Base-by-base conservation (phyloP, 23 red algal genomes). In the Gracilaria vermiculophylla region DNA sequence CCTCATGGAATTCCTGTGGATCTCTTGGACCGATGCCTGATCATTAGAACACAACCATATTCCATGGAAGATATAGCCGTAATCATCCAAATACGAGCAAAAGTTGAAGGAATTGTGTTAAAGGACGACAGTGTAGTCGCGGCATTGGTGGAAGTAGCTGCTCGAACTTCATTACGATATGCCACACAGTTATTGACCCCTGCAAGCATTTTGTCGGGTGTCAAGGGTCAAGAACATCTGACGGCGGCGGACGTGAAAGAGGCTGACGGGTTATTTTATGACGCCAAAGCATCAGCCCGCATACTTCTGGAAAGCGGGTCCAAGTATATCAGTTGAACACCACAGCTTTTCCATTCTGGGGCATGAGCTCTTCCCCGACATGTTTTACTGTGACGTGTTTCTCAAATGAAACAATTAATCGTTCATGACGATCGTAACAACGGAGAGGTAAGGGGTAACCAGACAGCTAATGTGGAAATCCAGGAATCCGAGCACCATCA, bases 1-100 rank as follows among this genome's bases (percentile, higher is more conserved):
- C 97, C 97, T 14, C 97, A 99, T 53, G 97, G 97, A 28, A 87
- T 95, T 65, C 97, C 97, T 33, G 79, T 99, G 17, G 97, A 99
- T 69, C 69, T 99, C 12, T 80, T 99, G 60, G 97, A 99, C 58
- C 79, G 97, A 45, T 97, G 95, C 65, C 71, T 97, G n/a, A 92
- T 97, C 73, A 97, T 97, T 32, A 82, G 95, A 49, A 97, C 95
- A 5, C 73, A 66, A n/a, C 95, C 95, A 31, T 97, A 97, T 76
- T 86, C 88, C 16, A 77, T 97, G 89, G 95, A 86, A 61, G 90
- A 97, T 25, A 88, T 97, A 27, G 86, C 89, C 1, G 50, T 93
- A 27, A 97, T 97, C 81, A 82, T 99, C 17, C 87, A 81, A 27
- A 88, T 99, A 34, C 83, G 97, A 69, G 92, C 97, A 0, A 84